Conservation (phyloP, 345 rosid species). For the Camelina neglecta region DNA sequence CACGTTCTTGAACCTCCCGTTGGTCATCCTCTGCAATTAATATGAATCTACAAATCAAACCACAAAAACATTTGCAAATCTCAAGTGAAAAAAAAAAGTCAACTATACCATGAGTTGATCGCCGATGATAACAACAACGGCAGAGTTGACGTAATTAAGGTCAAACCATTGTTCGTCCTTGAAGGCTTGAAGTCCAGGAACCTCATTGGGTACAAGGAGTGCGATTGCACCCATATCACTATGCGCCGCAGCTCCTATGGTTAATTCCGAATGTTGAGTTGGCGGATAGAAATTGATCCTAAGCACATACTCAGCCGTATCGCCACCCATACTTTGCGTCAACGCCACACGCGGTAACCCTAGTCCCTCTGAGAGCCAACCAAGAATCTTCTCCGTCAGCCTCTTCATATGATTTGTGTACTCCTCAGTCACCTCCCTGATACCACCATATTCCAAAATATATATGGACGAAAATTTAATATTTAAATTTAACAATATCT, state of each 20-base stretch:
- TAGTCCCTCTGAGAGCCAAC: background rate
- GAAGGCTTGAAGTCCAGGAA: conserved; percentile 1
- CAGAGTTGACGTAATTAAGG: background rate
- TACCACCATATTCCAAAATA: background rate
- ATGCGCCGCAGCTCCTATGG: background rate
- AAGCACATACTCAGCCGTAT: background rate
- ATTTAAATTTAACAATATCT: too few relatives aligned
- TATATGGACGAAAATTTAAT: background rate
- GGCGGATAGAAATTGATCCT: conserved; percentile 4
- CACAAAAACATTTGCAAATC: background rate
- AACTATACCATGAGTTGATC: conserved; percentile 12
- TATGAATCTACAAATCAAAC: background rate
- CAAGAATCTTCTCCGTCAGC: background rate
- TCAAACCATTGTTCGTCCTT: background rate
- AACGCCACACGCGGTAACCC: background rate
- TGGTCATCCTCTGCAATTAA: too few relatives aligned
- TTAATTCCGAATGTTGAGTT: background rate
- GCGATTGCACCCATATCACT: background rate
- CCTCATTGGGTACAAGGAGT: background rate
- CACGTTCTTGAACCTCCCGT: too few relatives aligned
- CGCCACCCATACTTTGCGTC: background rate
- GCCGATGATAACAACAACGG: conserved; percentile 11
- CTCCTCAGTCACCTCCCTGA: background rate
- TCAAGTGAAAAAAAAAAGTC: background rate
- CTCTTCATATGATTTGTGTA: background rate